Percentiles rank a stretch among this genome's conserved stretches.
phyloP scores from a whole-genome alignment of 441 rosid species.

The Croton laevigatus region DNA sequence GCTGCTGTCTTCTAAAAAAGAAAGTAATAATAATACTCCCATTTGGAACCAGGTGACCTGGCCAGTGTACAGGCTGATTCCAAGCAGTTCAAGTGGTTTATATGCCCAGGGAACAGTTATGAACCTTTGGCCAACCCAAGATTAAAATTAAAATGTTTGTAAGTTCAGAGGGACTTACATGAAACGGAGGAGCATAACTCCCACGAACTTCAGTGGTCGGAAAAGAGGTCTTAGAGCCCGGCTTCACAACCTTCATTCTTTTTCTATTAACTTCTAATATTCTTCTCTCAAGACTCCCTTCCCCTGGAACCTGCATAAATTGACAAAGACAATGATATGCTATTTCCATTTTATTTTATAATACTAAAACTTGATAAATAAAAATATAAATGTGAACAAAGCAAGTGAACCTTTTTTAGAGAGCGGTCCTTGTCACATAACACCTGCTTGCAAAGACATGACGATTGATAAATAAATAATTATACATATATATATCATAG shows the following conservation, averaged over 20 bases:
- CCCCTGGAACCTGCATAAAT: slow-evolving; percentile 60
- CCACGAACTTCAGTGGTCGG: slow-evolving; percentile 92
- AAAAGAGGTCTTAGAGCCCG: slow-evolving; percentile 88
- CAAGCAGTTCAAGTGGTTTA: no score
- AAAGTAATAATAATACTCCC: no score
- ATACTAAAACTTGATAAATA: slow-evolving; percentile 1
- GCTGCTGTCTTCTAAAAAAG: no score
- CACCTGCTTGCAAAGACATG: slow-evolving; percentile 48
- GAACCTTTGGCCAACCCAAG: no score
- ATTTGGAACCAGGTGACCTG: no score
- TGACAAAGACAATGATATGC: slow-evolving; percentile 14
- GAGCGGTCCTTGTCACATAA: slow-evolving; percentile 81
- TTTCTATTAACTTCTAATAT: slow-evolving; percentile 79
- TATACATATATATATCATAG: neutral
- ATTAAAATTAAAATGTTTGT: neutral
- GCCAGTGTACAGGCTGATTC: no score
- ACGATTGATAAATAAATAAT: slow-evolving; percentile 2
- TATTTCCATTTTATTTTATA: slow-evolving; percentile 1
- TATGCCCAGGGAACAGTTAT: no score
- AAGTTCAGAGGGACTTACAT: slow-evolving; percentile 47
- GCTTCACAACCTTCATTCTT: slow-evolving; percentile 90
- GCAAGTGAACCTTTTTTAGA: slow-evolving; percentile 61
- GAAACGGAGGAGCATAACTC: slow-evolving; percentile 91
- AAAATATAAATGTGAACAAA: slow-evolving; percentile 12
- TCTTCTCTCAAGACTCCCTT: slow-evolving; percentile 89